Evolutionary conservation across 2,329 filamentous ascomycete genomes (phyloP).

Genomic region (Xylaria sp.): DNA sequence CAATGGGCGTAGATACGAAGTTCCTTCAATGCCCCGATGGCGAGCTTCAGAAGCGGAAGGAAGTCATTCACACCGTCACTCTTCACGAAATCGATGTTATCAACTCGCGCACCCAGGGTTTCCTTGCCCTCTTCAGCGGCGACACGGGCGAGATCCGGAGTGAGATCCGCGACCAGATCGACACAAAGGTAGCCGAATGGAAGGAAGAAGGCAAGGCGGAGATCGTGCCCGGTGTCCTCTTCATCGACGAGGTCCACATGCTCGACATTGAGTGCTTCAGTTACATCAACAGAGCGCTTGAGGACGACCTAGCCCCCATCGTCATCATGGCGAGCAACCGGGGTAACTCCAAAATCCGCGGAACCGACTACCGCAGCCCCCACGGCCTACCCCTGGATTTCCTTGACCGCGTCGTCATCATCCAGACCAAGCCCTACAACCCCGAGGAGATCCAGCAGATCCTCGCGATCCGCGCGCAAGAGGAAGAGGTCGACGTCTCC

Average conservation of each 20-base stretch:
- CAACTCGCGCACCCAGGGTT: constrained; percentile 97
- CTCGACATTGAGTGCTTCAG: constrained; percentile 99
- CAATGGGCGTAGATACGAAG: constrained; percentile 97
- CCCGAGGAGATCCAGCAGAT: constrained; percentile 88
- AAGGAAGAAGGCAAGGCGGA: constrained; percentile 99
- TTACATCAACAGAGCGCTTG: constrained; percentile 94
- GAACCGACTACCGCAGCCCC: constrained; percentile 87
- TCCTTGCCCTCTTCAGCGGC: constrained; percentile 92
- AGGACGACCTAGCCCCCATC: constrained; percentile 90
- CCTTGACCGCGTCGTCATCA: constrained; percentile 90
- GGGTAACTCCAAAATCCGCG: constrained; percentile 83
- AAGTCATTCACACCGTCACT: constrained; percentile 93
- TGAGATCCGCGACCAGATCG: constrained; percentile 97
- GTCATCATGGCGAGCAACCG: constrained; percentile 99
- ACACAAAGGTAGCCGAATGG: constrained; percentile 98
- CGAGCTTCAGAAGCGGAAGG: constrained; percentile 93
- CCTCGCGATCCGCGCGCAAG: constrained; percentile 82
- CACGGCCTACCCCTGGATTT: constrained; percentile 95
- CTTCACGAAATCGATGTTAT: constrained; percentile 99
- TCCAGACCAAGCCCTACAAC: constrained; percentile 83
- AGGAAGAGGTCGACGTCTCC: constrained; percentile 91
- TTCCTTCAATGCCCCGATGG: constrained; percentile 97
- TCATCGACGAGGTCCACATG: constrained; percentile 99
- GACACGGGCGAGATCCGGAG: constrained; percentile 97
- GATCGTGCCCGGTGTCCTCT: constrained; percentile 93